phyloP scores from a whole-genome alignment of 208 protist species.

The Leishmania aethiopica region DNA sequence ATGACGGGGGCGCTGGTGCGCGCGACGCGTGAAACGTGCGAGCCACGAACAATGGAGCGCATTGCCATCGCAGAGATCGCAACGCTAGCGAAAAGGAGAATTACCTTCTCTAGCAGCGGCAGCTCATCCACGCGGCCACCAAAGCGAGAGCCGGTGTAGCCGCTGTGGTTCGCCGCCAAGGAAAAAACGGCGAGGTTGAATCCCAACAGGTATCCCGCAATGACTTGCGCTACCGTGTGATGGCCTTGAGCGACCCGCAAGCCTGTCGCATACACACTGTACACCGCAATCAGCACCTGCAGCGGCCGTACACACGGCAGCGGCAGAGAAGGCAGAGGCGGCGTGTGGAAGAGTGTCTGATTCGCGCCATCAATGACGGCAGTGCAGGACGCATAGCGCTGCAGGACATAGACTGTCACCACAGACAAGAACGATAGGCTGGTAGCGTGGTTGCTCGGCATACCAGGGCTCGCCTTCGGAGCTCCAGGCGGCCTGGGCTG shows the following conservation, averaged over 20 bases:
- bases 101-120: conserved; percentile 23
- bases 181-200: conserved; percentile 12
- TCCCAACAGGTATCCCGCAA: conserved; percentile 47
- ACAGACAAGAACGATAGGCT: conserved; percentile 47
- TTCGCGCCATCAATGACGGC: background rate
- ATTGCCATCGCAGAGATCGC: conserved; percentile 22
- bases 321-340: conserved; percentile 10
- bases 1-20: background rate
- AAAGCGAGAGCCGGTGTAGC: conserved; percentile 21
- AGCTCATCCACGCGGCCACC: conserved; percentile 54
- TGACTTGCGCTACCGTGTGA: conserved; percentile 57
- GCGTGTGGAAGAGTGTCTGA: background rate
- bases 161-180: conserved; percentile 37
- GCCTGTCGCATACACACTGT: conserved; percentile 38
- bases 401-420: conserved; percentile 29
- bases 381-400: conserved; percentile 4
- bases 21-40: background rate
- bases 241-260: conserved; percentile 48
- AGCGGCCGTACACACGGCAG: conserved; percentile 9
- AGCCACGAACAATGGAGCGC: conserved; percentile 18
- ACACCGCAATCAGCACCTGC: conserved; percentile 32
- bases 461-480: conserved; percentile 54
- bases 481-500: conserved; percentile 52
- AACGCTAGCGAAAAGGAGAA: conserved; percentile 13
- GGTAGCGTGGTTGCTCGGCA: conserved; percentile 77